Conservation (phyloP, 2,329 filamentous ascomycete genomes). For the Biscogniauxia sp. region DNA sequence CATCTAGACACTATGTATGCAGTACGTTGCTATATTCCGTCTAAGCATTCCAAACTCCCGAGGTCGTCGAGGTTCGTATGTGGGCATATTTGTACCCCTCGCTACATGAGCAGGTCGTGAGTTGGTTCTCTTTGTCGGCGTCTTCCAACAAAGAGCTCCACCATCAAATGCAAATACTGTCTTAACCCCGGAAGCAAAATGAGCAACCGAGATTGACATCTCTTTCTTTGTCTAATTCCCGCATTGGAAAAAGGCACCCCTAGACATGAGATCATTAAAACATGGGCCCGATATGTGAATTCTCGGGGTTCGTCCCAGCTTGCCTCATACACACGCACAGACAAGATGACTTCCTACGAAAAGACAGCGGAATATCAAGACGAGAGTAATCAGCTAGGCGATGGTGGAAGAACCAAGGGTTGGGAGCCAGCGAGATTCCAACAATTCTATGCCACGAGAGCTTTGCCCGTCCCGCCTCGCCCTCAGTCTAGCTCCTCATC, state of each 20-base stretch:
- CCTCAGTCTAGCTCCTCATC: constrained; percentile 18
- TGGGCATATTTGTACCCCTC: too few relatives aligned
- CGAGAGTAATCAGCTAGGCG: not conserved
- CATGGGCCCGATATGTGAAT: not conserved
- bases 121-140: not conserved
- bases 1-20: too few relatives aligned
- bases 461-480: constrained; percentile 12
- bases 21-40: too few relatives aligned
- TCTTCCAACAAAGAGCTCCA: not conserved
- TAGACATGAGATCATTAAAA: not conserved
- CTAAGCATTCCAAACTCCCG: too few relatives aligned
- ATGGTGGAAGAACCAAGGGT: not conserved
- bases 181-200: not conserved
- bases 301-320: not conserved
- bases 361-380: not conserved
- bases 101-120: not conserved
- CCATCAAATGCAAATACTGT: not conserved
- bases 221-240: not conserved
- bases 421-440: not conserved
- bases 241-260: not conserved
- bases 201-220: not conserved
- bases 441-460: not conserved
- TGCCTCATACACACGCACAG: not conserved
- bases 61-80: too few relatives aligned
- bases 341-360: not conserved